These are phyloP conservation scores for Saccharomycopsis schoenii DNA, from an alignment of 805 yeast species.

Conservation along the genomic window DNA sequence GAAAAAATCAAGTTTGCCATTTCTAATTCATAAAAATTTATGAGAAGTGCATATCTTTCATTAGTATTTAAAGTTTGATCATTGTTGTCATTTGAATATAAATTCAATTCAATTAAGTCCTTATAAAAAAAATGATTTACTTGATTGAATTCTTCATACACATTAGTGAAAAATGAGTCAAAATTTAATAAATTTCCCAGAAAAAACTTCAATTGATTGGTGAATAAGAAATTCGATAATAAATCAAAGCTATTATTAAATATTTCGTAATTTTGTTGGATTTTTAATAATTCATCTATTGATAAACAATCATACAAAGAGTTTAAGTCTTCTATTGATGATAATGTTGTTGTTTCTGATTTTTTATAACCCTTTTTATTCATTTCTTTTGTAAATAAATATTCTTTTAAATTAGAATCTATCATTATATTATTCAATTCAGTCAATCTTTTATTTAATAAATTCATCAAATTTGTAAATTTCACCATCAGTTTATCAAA, in stretches of 20 bases:
- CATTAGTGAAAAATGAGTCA: conserved; percentile 12
- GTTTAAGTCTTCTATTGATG: background rate
- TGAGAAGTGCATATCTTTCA: conserved; percentile 14
- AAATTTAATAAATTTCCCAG: conserved; percentile 10
- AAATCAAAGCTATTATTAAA: conserved; percentile 5
- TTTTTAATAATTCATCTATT: conserved; percentile 15
- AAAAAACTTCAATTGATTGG: conserved; percentile 16
- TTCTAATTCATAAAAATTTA: conserved; percentile 16
- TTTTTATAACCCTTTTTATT: background rate
- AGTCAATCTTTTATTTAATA: conserved; percentile 10
- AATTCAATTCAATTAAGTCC: conserved; percentile 14
- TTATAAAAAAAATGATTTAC: conserved; percentile 12
- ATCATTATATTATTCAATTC: conserved; percentile 10
- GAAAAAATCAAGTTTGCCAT: conserved; percentile 17
- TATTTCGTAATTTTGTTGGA: conserved; percentile 16
- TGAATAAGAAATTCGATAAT: conserved; percentile 3
- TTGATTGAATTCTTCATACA: conserved; percentile 11
- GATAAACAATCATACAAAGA: conserved; percentile 16
- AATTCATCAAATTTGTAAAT: conserved; percentile 7
- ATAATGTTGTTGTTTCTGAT: background rate
- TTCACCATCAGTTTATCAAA: conserved; percentile 5
- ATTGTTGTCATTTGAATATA: conserved; percentile 12
- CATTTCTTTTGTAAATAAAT: background rate
- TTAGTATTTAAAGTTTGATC: conserved; percentile 10
- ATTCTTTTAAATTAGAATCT: conserved; percentile 4